These are phyloP conservation scores for Daedaleopsis nitida DNA, from an alignment of 768 basidiomycete genomes.

Conservation along the genomic window DNA sequence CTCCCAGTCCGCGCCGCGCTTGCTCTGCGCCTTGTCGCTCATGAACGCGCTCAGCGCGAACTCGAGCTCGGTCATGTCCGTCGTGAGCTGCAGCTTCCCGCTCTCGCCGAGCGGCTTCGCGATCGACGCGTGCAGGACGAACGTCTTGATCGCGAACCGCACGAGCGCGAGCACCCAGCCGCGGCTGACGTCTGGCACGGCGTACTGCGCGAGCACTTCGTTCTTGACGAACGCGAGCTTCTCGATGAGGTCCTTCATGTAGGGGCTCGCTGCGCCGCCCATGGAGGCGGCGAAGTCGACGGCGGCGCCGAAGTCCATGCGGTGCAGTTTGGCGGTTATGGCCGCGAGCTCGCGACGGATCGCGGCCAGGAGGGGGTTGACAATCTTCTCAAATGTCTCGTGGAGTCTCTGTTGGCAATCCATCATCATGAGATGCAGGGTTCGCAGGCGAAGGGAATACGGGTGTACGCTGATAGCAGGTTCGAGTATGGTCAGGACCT, in stretches of 20 bases:
- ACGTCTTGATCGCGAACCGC: slow-evolving; percentile 79
- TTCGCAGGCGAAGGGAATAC: too few species aligned
- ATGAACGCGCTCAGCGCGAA: slow-evolving; percentile 86
- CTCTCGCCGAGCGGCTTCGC: slow-evolving; percentile 88
- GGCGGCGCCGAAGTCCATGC: slow-evolving; percentile 77
- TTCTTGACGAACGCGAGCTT: slow-evolving; percentile 81
- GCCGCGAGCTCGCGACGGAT: slow-evolving; percentile 81
- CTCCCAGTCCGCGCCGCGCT: slow-evolving; percentile 69
- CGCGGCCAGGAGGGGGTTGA: slow-evolving; percentile 63
- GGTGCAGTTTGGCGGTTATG: slow-evolving; percentile 82
- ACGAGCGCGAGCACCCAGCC: slow-evolving; percentile 65
- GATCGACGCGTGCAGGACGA: slow-evolving; percentile 93
- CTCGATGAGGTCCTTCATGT: slow-evolving; percentile 91
- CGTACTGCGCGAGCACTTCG: slow-evolving; percentile 73
- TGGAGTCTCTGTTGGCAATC: slow-evolving; percentile 46
- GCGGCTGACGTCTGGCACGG: slow-evolving; percentile 67
- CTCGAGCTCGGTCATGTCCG: slow-evolving; percentile 96
- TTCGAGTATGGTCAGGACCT: slow-evolving; percentile 54
- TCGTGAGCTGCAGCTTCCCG: slow-evolving; percentile 92
- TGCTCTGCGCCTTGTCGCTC: slow-evolving; percentile 49
- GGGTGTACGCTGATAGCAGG: slow-evolving; percentile 60
- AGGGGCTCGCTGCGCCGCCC: slow-evolving; percentile 73
- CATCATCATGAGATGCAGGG: neutral
- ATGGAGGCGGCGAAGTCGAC: slow-evolving; percentile 57
- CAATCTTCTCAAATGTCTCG: slow-evolving; percentile 53